These are phyloP conservation scores for Suillus variegatus DNA, from an alignment of 768 basidiomycete species.

Conservation along the genomic window DNA sequence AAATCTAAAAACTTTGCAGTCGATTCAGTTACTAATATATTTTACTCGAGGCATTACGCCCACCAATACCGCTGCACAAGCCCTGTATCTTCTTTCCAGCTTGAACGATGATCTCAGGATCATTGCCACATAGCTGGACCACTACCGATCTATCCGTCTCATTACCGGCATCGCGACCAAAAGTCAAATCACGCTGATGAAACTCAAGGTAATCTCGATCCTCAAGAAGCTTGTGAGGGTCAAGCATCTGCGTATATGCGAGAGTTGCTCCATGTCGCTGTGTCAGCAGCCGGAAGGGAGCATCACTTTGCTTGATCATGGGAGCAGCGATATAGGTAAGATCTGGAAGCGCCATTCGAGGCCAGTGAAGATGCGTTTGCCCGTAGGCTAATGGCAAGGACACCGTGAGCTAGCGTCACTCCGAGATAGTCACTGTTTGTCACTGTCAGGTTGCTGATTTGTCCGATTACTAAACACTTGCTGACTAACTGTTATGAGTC, in stretches of 20 bases:
- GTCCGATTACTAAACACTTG: neutral
- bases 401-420: no score
- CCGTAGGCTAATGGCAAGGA: no score
- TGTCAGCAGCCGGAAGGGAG: constrained; percentile 68
- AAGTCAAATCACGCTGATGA: constrained; percentile 57
- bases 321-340: constrained; percentile 59
- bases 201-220: constrained; percentile 67
- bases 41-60: constrained; percentile 13
- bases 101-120: constrained; percentile 58
- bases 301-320: constrained; percentile 81
- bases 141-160: constrained; percentile 48
- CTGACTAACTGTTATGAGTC: neutral
- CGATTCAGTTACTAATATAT: constrained; percentile 3
- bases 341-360: constrained; percentile 13
- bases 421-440: no score
- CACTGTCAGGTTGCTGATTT: no score
- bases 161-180: neutral
- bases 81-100: constrained; percentile 61
- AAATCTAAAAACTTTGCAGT: constrained; percentile 50
- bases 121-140: constrained; percentile 74
- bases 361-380: neutral
- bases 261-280: constrained; percentile 64
- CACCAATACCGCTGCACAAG: constrained; percentile 73
- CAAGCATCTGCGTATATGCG: constrained; percentile 79
- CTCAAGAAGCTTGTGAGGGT: constrained; percentile 58